phyloP scores from a whole-genome alignment of 1,284 basidiomycete species.

The Coriolopsis trogii region DNA sequence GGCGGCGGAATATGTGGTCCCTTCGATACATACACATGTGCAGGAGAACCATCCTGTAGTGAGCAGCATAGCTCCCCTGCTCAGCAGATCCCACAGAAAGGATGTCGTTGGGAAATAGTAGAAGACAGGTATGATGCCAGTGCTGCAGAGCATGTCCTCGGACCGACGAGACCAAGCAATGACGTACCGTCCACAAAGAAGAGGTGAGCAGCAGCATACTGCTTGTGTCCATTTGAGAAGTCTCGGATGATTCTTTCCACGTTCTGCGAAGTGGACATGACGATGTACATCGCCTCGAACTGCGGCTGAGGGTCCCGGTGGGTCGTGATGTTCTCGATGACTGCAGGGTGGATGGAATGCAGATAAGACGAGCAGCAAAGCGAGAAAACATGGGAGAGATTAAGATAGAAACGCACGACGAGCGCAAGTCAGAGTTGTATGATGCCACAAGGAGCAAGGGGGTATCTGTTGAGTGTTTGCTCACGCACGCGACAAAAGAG shows the following conservation, averaged over 20 bases:
- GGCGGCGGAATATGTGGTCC: too few species aligned
- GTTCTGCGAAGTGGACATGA: slow-evolving; percentile 95
- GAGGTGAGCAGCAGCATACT: slow-evolving; percentile 88
- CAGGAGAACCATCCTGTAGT: too few species aligned
- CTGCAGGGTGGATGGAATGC: slow-evolving; percentile 38
- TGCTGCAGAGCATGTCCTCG: too few species aligned
- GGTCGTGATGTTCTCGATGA: slow-evolving; percentile 78
- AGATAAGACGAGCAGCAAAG: not conserved
- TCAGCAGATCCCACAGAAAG: too few species aligned
- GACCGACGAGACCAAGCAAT: not conserved
- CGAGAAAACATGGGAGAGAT: not conserved
- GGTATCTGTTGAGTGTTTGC: slow-evolving; percentile 1
- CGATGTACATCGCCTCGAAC: slow-evolving; percentile 90
- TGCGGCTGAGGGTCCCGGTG: slow-evolving; percentile 77
- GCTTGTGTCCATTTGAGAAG: slow-evolving; percentile 66
- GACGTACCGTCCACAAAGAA: slow-evolving; percentile 93
- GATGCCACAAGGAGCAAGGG: not conserved
- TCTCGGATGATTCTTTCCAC: slow-evolving; percentile 90
- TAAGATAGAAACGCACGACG: not conserved
- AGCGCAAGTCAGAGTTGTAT: not conserved
- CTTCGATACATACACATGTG: too few species aligned
- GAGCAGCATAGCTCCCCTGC: too few species aligned
- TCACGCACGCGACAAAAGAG: not conserved
- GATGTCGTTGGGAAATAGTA: too few species aligned
- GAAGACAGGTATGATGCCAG: too few species aligned